phyloP scores from a whole-genome alignment of 495 filamentous ascomycete genomes.

The Mytilinidion resinicola region DNA sequence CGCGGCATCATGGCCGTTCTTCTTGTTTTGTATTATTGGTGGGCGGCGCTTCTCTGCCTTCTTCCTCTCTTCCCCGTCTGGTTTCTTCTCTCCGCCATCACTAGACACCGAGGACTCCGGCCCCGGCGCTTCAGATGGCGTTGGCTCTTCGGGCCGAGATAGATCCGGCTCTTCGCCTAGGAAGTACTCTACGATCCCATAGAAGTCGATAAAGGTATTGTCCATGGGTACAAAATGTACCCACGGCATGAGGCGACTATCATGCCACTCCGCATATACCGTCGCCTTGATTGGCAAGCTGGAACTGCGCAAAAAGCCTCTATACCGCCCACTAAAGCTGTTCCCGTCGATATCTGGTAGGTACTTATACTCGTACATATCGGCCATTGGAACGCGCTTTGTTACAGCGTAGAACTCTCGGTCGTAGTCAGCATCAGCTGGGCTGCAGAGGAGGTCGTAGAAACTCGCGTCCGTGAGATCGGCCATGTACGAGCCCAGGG shows the following conservation, averaged over 20 bases:
- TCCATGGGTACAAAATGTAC: conserved; percentile 69
- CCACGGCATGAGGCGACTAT: conserved; percentile 34
- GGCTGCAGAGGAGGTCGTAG: conserved; percentile 33
- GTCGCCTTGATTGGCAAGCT: conserved; percentile 37
- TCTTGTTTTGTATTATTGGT: not conserved
- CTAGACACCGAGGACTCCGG: not conserved
- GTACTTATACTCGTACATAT: conserved; percentile 34
- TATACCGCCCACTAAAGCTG: conserved; percentile 30
- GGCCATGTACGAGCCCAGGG: conserved; percentile 29
- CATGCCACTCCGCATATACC: conserved; percentile 39
- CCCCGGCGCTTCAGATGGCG: no score
- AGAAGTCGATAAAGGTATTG: conserved; percentile 69
- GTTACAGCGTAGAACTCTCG: conserved; percentile 24
- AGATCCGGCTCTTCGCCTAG: conserved; percentile 39
- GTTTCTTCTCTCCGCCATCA: no score
- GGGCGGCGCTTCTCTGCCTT: not conserved
- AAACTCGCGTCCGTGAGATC: conserved; percentile 30
- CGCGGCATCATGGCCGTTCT: conserved; percentile 9
- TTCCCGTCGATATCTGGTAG: conserved; percentile 38
- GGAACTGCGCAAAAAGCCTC: conserved; percentile 24
- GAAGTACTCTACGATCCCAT: conserved; percentile 74
- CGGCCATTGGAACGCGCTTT: conserved; percentile 13
- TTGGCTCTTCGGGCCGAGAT: no score
- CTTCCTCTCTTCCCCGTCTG: not conserved
- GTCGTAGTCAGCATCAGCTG: conserved; percentile 22